phyloP scores from a whole-genome alignment of 1,139 yeast genomes.

The Candida labiduridarum region DNA sequence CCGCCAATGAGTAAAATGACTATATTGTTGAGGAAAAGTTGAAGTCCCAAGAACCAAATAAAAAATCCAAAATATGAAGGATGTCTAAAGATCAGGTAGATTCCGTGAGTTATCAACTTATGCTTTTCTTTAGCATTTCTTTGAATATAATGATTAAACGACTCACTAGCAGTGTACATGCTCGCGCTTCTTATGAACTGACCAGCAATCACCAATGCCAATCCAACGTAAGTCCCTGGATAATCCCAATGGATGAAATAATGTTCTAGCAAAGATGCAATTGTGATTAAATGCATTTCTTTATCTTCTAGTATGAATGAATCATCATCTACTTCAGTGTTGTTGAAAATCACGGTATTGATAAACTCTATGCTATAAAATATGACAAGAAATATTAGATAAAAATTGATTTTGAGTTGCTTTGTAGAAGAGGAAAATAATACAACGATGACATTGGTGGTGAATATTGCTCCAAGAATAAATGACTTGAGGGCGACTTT shows the following conservation, averaged over 20 bases:
- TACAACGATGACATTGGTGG: slow-evolving; percentile 16
- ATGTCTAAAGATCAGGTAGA: slow-evolving; percentile 70
- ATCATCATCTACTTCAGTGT: slow-evolving; percentile 64
- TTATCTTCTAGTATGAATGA: slow-evolving; percentile 82
- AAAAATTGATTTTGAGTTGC: slow-evolving; percentile 29
- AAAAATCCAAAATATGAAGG: slow-evolving; percentile 93
- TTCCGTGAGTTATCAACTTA: slow-evolving; percentile 67
- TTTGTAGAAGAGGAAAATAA: neutral
- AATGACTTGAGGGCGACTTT: slow-evolving; percentile 36
- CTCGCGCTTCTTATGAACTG: slow-evolving; percentile 71
- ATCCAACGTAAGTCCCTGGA: slow-evolving; percentile 38
- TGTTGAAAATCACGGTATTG: slow-evolving; percentile 74
- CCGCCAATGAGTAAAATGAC: slow-evolving; percentile 29
- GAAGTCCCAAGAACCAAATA: slow-evolving; percentile 92
- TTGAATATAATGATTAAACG: slow-evolving; percentile 85
- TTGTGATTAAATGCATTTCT: slow-evolving; percentile 65
- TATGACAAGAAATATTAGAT: slow-evolving; percentile 51
- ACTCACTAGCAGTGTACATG: slow-evolving; percentile 84
- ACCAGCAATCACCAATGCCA: slow-evolving; percentile 53
- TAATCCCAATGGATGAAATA: slow-evolving; percentile 8
- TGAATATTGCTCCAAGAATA: slow-evolving; percentile 30
- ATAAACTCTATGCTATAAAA: slow-evolving; percentile 86
- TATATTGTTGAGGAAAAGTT: slow-evolving; percentile 63
- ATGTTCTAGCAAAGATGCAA: slow-evolving; percentile 29
- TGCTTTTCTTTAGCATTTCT: slow-evolving; percentile 56